Conservation (phyloP, 148 eudicot species). For the Arctostaphylos glauca region DNA sequence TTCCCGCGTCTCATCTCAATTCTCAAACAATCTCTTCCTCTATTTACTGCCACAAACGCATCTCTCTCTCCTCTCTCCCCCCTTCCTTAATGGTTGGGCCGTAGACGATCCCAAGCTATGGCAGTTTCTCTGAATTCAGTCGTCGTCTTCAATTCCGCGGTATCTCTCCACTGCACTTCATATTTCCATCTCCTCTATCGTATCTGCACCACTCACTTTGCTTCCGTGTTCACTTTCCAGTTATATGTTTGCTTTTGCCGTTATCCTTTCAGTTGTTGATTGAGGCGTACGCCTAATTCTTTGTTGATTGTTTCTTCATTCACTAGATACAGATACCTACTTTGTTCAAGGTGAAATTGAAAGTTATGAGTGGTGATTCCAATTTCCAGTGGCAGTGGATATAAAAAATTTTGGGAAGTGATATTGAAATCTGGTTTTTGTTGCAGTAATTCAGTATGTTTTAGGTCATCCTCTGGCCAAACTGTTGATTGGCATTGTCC, state of each 20-base stretch:
- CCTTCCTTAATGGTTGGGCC: conserved; percentile 38
- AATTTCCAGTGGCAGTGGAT: background rate
- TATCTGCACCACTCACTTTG: too few species aligned
- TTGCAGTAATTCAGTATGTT: background rate
- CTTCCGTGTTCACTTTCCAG: background rate
- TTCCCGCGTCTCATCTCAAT: conserved; percentile 6
- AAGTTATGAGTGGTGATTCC: background rate
- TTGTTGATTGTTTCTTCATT: background rate
- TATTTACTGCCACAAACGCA: conserved; percentile 19
- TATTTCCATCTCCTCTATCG: background rate
- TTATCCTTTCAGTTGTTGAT: too few species aligned
- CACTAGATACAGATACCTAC: background rate
- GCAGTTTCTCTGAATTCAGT: conserved; percentile 60
- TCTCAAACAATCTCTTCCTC: background rate
- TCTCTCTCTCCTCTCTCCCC: conserved; percentile 5
- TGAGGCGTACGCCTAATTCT: background rate
- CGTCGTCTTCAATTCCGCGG: conserved; percentile 36
- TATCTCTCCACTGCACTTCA: conserved; percentile 20
- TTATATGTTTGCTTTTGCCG: background rate
- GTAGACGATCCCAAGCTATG: conserved; percentile 26
- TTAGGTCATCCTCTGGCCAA: background rate
- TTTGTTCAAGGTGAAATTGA: background rate
- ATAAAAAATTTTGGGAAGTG: background rate
- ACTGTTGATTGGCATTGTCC: background rate
- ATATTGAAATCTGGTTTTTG: background rate